These are phyloP conservation scores for Rutstroemia sp. DNA, from an alignment of 2,329 filamentous ascomycete species.

Conservation along the genomic window DNA sequence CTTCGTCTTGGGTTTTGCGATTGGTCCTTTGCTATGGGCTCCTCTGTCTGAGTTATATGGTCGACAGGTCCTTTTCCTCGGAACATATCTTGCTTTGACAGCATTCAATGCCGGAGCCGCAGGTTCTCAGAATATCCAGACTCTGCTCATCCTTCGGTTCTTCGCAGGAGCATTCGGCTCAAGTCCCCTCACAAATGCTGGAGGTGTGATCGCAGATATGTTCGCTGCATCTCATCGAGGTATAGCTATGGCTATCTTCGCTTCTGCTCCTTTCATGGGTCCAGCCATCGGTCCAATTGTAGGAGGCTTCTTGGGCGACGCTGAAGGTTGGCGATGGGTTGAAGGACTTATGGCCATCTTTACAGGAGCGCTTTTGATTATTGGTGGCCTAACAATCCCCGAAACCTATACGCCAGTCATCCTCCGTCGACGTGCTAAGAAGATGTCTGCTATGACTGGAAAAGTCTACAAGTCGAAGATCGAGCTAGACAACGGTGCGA, in stretches of 20 bases:
- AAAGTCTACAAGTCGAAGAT: conserved; percentile 63
- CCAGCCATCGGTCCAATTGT: conserved; percentile 58
- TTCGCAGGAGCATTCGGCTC: conserved; percentile 56
- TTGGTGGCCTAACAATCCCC: conserved; percentile 42
- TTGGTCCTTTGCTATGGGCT: conserved; percentile 36
- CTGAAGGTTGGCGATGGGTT: conserved; percentile 70
- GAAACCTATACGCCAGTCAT: conserved; percentile 60
- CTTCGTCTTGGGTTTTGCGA: conserved; percentile 38
- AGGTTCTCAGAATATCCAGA: conserved; percentile 48
- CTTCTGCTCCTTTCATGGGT: conserved; percentile 58
- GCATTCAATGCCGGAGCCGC: conserved; percentile 55
- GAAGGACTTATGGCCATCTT: conserved; percentile 55
- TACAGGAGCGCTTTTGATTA: conserved; percentile 58
- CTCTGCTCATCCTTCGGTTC: conserved; percentile 60
- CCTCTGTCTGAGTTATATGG: conserved; percentile 45
- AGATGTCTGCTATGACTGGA: conserved; percentile 46
- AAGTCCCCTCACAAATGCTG: conserved; percentile 54
- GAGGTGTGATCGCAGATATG: conserved; percentile 55
- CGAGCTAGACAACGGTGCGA: conserved; percentile 53
- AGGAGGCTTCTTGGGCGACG: conserved; percentile 58
- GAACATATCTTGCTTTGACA: conserved; percentile 49
- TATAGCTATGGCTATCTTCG: conserved; percentile 53
- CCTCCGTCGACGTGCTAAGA: conserved; percentile 62
- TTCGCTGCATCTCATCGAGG: conserved; percentile 45
- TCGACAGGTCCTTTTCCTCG: conserved; percentile 49